A percentile compares a stretch with the other conserved stretches of the same genome.
Evolutionary conservation across 352 stramenopile species (phyloP).

Genomic region (Pseudoperonospora humuli): DNA sequence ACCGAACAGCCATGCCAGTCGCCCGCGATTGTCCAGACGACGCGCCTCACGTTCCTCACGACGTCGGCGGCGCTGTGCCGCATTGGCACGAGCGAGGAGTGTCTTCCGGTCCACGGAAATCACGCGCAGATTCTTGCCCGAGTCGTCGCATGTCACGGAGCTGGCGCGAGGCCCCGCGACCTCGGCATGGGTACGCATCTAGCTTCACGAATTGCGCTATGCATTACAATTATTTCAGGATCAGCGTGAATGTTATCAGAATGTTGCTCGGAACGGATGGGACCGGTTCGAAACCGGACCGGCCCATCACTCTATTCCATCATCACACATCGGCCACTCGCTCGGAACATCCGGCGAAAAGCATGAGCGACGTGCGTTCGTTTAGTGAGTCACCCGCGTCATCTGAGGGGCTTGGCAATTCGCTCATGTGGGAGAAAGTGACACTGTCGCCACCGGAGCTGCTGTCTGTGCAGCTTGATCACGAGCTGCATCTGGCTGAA

Average conservation of each 20-base stretch:
- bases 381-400: conserved; percentile 35
- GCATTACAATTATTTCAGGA: conserved; percentile 5
- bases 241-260: conserved; percentile 1
- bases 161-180: conserved; percentile 5
- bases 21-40: conserved; percentile 9
- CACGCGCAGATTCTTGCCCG: conserved; percentile 18
- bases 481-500: conserved; percentile 51
- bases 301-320: conserved; percentile 2
- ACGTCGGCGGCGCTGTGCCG: conserved; percentile 11
- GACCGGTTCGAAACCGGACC: conserved; percentile 13
- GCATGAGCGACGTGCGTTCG: conserved; percentile 43
- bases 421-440: conserved; percentile 74
- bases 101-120: conserved; percentile 41
- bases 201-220: conserved; percentile 9
- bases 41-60: conserved; percentile 18
- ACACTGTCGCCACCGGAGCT: conserved; percentile 62
- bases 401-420: conserved; percentile 40
- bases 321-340: conserved; percentile 19
- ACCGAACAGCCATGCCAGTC: conserved; percentile 23
- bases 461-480: conserved; percentile 61
- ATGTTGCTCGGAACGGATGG: no score
- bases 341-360: conserved; percentile 3
- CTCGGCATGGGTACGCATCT: conserved; percentile 20
- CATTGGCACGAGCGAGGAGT: conserved; percentile 16
- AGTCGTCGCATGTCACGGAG: neutral